phyloP scores from a whole-genome alignment of 2,329 filamentous ascomycete species.

The Penicillium thymicola region DNA sequence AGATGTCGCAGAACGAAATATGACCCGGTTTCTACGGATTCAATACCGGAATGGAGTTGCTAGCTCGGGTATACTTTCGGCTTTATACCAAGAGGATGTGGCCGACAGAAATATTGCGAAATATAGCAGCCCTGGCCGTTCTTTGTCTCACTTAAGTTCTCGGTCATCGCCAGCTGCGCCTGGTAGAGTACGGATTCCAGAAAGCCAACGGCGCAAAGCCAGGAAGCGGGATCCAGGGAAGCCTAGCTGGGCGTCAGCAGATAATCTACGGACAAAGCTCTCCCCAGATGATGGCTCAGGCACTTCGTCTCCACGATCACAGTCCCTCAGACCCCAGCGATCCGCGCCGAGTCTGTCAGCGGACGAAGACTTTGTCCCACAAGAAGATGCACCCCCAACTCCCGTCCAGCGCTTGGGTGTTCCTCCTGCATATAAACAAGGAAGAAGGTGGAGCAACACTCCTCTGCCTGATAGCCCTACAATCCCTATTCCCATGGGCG shows the following conservation, averaged over 20 bases:
- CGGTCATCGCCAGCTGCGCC: constrained; percentile 20
- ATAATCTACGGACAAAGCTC: constrained; percentile 21
- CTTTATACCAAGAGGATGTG: constrained; percentile 42
- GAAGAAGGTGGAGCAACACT: constrained; percentile 30
- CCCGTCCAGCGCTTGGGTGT: constrained; percentile 27
- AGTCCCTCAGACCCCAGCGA: constrained; percentile 27
- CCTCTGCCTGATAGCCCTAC: constrained; percentile 37
- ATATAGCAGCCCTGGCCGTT: constrained; percentile 20
- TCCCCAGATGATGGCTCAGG: constrained; percentile 4
- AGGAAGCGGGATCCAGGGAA: constrained; percentile 13
- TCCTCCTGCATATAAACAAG: constrained; percentile 33
- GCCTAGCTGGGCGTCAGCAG: constrained; percentile 22
- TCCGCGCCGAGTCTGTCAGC: constrained; percentile 33
- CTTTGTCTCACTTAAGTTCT: constrained; percentile 21
- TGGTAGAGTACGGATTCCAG: constrained; percentile 17
- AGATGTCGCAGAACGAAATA: constrained; percentile 44
- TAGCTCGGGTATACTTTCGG: constrained; percentile 34
- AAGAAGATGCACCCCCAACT: constrained; percentile 11
- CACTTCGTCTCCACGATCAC: constrained; percentile 2
- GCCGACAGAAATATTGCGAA: constrained; percentile 40
- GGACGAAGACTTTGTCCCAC: constrained; percentile 12
- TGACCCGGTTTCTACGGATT: constrained; percentile 33
- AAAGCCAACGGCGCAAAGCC: constrained; percentile 8
- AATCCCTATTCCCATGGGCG: constrained; percentile 23
- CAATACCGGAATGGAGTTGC: constrained; percentile 25